phyloP scores from a whole-genome alignment of 768 basidiomycete genomes.

The Strobilomyces confusus region DNA sequence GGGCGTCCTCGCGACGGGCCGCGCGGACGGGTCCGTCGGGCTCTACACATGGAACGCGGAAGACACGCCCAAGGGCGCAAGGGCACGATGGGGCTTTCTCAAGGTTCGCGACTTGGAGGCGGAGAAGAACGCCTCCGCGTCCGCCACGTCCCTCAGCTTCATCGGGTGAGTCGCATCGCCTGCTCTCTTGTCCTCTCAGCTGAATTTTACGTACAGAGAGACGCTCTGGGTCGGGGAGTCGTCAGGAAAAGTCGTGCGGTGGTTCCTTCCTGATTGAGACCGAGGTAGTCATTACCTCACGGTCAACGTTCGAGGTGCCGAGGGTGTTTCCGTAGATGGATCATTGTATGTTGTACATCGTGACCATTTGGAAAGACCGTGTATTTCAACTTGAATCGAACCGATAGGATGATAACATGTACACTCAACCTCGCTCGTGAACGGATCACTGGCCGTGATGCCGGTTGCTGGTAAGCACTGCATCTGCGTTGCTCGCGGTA shows the following conservation, averaged over 20 bases:
- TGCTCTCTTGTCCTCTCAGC: not conserved
- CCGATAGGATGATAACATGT: not conserved
- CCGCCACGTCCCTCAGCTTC: constrained; percentile 78
- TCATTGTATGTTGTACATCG: not conserved
- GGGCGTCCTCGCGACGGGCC: constrained; percentile 78
- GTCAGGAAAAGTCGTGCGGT: constrained; percentile 23
- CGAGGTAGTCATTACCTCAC: too few species aligned
- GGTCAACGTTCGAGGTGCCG: too few species aligned
- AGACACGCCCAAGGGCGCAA: constrained; percentile 60
- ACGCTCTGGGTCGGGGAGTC: constrained; percentile 25
- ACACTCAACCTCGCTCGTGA: too few species aligned
- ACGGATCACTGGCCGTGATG: too few species aligned
- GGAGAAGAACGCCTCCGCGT: constrained; percentile 35
- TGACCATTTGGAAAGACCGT: not conserved
- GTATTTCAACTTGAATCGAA: not conserved
- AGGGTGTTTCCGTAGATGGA: too few species aligned
- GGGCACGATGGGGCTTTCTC: constrained; percentile 72
- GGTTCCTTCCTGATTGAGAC: constrained; percentile 21
- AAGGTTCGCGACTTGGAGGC: constrained; percentile 65
- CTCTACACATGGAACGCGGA: constrained; percentile 85
- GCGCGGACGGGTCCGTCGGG: constrained; percentile 69
- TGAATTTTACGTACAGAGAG: constrained; percentile 16
- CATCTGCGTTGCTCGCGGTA: too few species aligned
- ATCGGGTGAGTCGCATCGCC: constrained; percentile 51
- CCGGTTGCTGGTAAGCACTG: too few species aligned